Percentiles rank a stretch among this genome's conserved stretches.
phyloP scores from a whole-genome alignment of 2,329 filamentous ascomycete genomes.

The Trichoderma koningii region DNA sequence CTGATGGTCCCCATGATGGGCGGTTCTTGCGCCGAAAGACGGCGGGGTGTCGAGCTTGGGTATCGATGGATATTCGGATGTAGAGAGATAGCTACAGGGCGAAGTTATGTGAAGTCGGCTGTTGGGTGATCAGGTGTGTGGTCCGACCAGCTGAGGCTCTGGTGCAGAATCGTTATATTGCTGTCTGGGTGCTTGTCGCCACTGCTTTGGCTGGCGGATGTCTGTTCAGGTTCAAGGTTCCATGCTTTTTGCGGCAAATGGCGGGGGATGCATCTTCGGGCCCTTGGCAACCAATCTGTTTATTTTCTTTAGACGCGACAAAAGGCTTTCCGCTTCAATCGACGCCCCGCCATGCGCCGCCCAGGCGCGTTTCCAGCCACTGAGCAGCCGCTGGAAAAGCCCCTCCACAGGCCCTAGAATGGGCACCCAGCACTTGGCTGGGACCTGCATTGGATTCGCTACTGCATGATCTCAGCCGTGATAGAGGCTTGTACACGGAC shows the following conservation, averaged over 20 bases:
- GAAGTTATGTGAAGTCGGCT: neutral
- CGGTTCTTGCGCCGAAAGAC: slow-evolving; percentile 32
- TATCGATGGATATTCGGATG: neutral
- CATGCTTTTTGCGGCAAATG: slow-evolving; percentile 18
- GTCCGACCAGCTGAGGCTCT: neutral
- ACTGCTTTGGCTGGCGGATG: neutral
- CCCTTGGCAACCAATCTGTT: slow-evolving; percentile 35
- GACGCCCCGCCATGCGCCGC: slow-evolving; percentile 22
- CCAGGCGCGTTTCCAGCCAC: slow-evolving; percentile 21
- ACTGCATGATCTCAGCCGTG: neutral
- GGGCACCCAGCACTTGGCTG: neutral
- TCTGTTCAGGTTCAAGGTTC: too few relatives aligned
- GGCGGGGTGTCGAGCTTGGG: slow-evolving; percentile 24
- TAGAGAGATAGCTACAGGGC: neutral
- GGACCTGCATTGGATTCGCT: slow-evolving; percentile 12
- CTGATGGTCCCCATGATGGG: slow-evolving; percentile 70
- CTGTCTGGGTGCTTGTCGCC: neutral
- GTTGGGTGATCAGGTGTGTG: neutral
- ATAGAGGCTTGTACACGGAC: too few relatives aligned
- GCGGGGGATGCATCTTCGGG: slow-evolving; percentile 24
- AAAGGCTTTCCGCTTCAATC: neutral
- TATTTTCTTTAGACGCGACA: slow-evolving; percentile 27
- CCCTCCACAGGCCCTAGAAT: slow-evolving; percentile 24
- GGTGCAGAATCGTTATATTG: neutral
- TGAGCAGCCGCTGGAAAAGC: slow-evolving; percentile 21